Conservation (phyloP, 2,329 filamentous ascomycete genomes). For the Graphilbum ipis-grandicollis region DNA sequence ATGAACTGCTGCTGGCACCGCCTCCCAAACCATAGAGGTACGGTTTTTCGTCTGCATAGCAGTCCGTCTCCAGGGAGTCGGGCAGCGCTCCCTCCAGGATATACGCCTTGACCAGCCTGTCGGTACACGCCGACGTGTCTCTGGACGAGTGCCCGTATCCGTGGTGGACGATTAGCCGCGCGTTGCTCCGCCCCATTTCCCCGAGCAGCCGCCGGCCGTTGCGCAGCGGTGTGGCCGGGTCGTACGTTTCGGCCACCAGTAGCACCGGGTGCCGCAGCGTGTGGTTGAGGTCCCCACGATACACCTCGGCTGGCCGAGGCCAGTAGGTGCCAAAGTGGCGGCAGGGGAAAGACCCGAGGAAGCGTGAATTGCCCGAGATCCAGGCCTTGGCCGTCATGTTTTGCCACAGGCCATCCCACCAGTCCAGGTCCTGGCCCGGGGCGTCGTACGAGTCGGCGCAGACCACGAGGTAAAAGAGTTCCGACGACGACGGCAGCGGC, state of each 20-base stretch:
- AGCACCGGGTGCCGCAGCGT: conserved; percentile 25
- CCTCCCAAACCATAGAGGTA: conserved; percentile 21
- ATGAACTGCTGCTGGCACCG: background rate
- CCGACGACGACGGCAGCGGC: conserved; percentile 8
- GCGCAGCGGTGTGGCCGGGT: conserved; percentile 30
- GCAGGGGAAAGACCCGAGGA: conserved; percentile 23
- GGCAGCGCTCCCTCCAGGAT: conserved; percentile 24
- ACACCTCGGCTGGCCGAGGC: conserved; percentile 27
- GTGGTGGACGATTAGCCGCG: conserved; percentile 29
- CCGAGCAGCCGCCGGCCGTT: conserved; percentile 25
- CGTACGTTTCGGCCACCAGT: conserved; percentile 30
- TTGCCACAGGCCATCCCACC: conserved; percentile 27
- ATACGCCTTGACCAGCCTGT: conserved; percentile 20
- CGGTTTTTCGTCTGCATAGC: conserved; percentile 29
- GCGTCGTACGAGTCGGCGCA: conserved; percentile 29
- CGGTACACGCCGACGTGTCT: conserved; percentile 27
- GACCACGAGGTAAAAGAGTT: conserved; percentile 23
- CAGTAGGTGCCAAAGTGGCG: conserved; percentile 26
- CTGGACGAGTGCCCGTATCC: conserved; percentile 28
- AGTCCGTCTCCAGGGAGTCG: conserved; percentile 22
- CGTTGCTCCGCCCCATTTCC: conserved; percentile 27
- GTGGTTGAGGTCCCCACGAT: conserved; percentile 25
- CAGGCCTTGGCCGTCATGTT: conserved; percentile 28
- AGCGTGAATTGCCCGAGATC: conserved; percentile 29
- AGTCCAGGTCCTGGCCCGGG: conserved; percentile 20